Evolutionary conservation across 306 rosid genomes (phyloP), one percentile per base, ranked within the genome.

Genomic region (Vicia villosa): DNA sequence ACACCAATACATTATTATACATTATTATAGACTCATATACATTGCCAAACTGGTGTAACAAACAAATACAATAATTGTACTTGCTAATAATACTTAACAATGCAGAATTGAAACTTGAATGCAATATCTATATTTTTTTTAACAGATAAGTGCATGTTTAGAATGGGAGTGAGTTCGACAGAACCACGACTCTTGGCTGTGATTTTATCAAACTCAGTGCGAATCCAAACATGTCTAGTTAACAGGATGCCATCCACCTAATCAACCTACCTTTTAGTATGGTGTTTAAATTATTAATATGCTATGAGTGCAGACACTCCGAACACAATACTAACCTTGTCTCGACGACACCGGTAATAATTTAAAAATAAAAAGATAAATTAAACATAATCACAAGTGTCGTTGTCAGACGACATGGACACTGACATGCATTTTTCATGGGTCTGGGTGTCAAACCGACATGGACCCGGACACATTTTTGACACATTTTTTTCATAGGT

Each of bases 31-130:
- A 21, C 30, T n/a, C 19, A 47, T 3, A 17, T 30, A 11, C 52
- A 60, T 60, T 50, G 26, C 41, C 59, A 42, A 63, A 14, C n/a
- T 52, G 8, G 43, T n/a, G 55, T 16, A 54, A 64, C 57, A 43
- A 65, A 17, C 47, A 65, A 55, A 74, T 14, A 43, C 34, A 32
- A 52, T 22, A 11, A 42, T 66, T 8, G 38, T 55, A 36, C 41
- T 19, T 38, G 14, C 59, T 61, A 16, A 13, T 69, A 16, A 13
- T 69, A 54, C 57, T 4, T 57, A 21, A 34, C 19, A 66, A 30
- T 52, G 15, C 2, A 52, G 32, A 21, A 32, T 52, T 21, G 32
- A 52, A 21, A 52, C 32, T 21, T 21, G 32, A 52, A 21, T 11
- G 59, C 59, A 52, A 20, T 51, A 20, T 15, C 20, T 20, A 1